These are phyloP conservation scores for Vitis amurensis DNA, from an alignment of 164 flowering plant genomes.

Conservation along the genomic window DNA sequence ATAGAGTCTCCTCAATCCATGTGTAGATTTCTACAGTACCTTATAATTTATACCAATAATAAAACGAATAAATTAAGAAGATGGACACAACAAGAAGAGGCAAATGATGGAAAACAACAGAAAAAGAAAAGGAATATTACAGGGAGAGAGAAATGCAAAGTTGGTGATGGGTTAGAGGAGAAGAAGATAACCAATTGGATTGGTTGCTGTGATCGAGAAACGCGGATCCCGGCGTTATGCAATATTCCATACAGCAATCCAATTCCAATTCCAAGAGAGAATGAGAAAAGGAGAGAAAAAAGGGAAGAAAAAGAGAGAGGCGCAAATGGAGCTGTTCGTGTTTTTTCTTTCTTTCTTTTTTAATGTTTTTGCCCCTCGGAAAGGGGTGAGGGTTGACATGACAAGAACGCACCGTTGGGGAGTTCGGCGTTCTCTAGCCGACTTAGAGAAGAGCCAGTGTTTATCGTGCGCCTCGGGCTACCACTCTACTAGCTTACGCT, in stretches of 20 bases:
- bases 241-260: constrained; percentile 28
- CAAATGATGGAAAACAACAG: neutral
- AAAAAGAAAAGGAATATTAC: neutral
- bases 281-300: constrained; percentile 12
- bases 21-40: neutral
- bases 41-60: too few relatives aligned
- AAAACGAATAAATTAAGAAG: neutral
- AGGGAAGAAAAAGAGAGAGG: constrained; percentile 12
- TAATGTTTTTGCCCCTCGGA: neutral
- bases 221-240: constrained; percentile 58
- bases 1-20: neutral
- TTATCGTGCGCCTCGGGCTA: constrained; percentile 8
- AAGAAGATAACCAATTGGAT: constrained; percentile 7
- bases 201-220: constrained; percentile 34
- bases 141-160: constrained; percentile 1
- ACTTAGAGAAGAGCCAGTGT: neutral
- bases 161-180: constrained; percentile 10
- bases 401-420: constrained; percentile 6
- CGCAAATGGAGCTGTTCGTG: constrained; percentile 18
- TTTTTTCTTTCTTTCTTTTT: constrained; percentile 1
- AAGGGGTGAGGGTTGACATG: constrained; percentile 10
- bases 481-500: neutral
- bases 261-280: neutral
- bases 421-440: constrained; percentile 15
- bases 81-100: neutral